Base-by-base conservation (phyloP, 1,139 yeast species). In the Pichia sp. region DNA sequence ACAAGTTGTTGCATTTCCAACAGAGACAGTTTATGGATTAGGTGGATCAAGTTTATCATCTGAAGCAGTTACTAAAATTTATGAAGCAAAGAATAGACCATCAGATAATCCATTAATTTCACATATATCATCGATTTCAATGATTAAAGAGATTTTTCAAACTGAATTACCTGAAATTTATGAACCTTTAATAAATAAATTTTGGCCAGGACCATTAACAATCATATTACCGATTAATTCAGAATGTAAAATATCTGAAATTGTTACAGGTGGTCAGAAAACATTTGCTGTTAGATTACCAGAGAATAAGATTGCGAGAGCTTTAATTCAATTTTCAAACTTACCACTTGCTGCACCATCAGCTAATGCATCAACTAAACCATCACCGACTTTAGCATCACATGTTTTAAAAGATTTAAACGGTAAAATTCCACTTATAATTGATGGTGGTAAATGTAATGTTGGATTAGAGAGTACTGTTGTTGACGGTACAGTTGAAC, bases 121-220 rank as follows among this genome's bases (percentile, higher is more conserved):
- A 0, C 98, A 91, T 60, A 78, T 91, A 1, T 79, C 96, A 0
- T 82, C 95, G 0, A 55, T 77, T 3, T 75, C 73, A 23, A 96
- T 88, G 61, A 68, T 91, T 31, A 68, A 77, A 44, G 64, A 84
- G 20, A 63, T 66, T 46, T 60, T 80, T 32, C 47, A 50, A 4
- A 54, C 64, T 15, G 62, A 67, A 28, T 71, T 91, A 10, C 97
- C 97, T 0, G 60, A 63, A 1, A 69, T 79, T 1, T 91, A 91
- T 55, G 62, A 66, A 22, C 71, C 75, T 0, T 65, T 91, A 35
- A 66, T 89, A 6, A 68, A 69, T 1, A 68, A 69, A 47, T 83
- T 84, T 54, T 91, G 97, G 97, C 98, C 98, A 0, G 98, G 98
- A 0, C 98, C 98, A 0, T 66, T 91, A 44, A 88, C 96, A 0